Percentiles rank a stretch among this genome's conserved stretches.
These are phyloP conservation scores for Phaffia tasmanica DNA, from an alignment of 768 basidiomycete genomes.

Conservation along the genomic window DNA sequence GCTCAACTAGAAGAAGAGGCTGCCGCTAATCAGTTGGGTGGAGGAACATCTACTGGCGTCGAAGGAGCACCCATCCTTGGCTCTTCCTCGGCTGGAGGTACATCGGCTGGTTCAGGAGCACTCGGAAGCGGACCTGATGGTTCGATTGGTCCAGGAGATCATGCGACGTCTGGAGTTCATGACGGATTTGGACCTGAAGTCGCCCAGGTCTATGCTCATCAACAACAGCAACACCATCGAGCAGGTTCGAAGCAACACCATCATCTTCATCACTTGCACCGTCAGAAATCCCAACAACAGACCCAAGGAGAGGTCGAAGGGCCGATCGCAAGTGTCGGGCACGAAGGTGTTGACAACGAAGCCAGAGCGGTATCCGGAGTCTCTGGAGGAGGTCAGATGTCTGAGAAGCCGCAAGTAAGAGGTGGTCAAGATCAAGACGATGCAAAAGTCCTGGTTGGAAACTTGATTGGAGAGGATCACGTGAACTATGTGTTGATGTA, in stretches of 20 bases:
- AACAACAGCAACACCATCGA: no score
- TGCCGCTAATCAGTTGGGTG: background rate
- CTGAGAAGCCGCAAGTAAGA: slow-evolving; percentile 7
- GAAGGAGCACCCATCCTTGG: background rate
- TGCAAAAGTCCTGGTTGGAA: slow-evolving; percentile 66
- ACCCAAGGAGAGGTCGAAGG: background rate
- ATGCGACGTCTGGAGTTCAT: no score
- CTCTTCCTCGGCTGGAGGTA: background rate
- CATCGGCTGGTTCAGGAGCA: background rate
- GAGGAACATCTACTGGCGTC: background rate
- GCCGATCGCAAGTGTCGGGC: slow-evolving; percentile 32
- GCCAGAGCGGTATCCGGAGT: slow-evolving; percentile 30
- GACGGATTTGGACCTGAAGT: no score
- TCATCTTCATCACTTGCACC: no score
- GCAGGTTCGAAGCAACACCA: no score
- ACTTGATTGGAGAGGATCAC: slow-evolving; percentile 94
- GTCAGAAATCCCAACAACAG: background rate
- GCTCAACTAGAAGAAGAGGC: slow-evolving; percentile 42
- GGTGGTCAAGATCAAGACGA: slow-evolving; percentile 38
- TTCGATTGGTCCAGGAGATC: background rate
- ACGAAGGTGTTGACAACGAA: slow-evolving; percentile 42
- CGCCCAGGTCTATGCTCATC: no score
- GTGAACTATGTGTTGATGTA: slow-evolving; percentile 99
- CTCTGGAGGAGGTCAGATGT: slow-evolving; percentile 24
- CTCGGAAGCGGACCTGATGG: slow-evolving; percentile 3